Evolutionary conservation across 1,284 basidiomycete species (phyloP).

Genomic region (Peniophora sp.): DNA sequence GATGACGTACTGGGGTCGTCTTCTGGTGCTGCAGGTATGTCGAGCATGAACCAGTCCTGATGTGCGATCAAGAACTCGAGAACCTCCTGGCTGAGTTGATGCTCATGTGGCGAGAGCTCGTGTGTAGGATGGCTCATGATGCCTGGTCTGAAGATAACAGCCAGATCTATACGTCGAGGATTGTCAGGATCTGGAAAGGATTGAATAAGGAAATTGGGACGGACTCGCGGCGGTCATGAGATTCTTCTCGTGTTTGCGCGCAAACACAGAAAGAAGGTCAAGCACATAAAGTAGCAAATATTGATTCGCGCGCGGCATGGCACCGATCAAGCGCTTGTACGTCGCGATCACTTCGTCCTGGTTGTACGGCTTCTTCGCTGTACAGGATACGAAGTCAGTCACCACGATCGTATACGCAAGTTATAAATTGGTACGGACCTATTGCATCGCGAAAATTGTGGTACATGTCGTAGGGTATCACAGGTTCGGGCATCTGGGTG

Average conservation of each 20-base stretch:
- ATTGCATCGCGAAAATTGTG: slow-evolving; percentile 76
- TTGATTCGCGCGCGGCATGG: slow-evolving; percentile 84
- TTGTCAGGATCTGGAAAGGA: background rate
- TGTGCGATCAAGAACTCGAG: slow-evolving; percentile 92
- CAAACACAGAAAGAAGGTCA: slow-evolving; percentile 92
- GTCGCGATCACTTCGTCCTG: slow-evolving; percentile 63
- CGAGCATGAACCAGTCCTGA: slow-evolving; percentile 82
- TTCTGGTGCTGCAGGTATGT: slow-evolving; percentile 55
- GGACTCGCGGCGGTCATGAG: slow-evolving; percentile 92
- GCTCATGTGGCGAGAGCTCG: slow-evolving; percentile 76
- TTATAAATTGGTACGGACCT: slow-evolving; percentile 36
- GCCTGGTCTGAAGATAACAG: slow-evolving; percentile 91
- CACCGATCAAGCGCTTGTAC: slow-evolving; percentile 81
- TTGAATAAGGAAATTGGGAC: slow-evolving; percentile 20
- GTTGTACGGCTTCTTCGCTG: slow-evolving; percentile 59
- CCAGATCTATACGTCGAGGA: slow-evolving; percentile 58
- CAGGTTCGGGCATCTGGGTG: slow-evolving; percentile 93
- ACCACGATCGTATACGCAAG: background rate
- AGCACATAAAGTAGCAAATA: slow-evolving; percentile 95
- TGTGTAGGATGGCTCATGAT: slow-evolving; percentile 85
- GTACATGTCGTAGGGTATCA: slow-evolving; percentile 85
- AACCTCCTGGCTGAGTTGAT: slow-evolving; percentile 82
- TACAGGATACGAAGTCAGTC: slow-evolving; percentile 2
- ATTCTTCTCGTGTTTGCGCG: slow-evolving; percentile 85
- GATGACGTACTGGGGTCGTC: slow-evolving; percentile 15